phyloP scores from a whole-genome alignment of 306 rosid genomes.

The Pachyrhizus erosus region DNA sequence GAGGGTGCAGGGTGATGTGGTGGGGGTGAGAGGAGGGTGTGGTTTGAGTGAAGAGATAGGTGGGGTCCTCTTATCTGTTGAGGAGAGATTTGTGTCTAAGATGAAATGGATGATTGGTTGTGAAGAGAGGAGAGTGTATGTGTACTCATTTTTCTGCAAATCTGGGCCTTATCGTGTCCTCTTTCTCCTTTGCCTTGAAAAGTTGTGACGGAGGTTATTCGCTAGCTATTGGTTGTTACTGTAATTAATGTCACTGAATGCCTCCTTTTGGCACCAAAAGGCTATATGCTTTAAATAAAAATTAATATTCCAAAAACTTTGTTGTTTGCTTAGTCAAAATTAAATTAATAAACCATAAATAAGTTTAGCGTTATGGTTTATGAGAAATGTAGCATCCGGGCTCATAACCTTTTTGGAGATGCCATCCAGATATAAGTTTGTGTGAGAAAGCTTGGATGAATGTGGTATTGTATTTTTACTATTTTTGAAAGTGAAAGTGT shows the following conservation, averaged over 20 bases:
- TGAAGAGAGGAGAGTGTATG: conserved; percentile 5
- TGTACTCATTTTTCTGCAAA: not conserved
- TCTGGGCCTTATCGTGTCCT: conserved; percentile 49
- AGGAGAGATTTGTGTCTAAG: conserved; percentile 57
- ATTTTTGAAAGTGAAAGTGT: not conserved
- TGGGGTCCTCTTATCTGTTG: conserved; percentile 65
- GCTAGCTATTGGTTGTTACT: not conserved
- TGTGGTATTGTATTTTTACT: not conserved
- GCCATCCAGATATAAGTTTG: not conserved
- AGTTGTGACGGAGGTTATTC: not conserved
- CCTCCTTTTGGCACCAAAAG: not conserved
- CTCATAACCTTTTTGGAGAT: not conserved
- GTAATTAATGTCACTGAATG: conserved; percentile 25
- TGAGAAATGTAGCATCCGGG: not conserved
- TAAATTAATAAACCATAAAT: not conserved
- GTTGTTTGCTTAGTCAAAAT: not conserved
- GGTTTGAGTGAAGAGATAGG: conserved; percentile 32
- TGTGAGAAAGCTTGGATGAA: not conserved
- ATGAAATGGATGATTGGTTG: conserved; percentile 47
- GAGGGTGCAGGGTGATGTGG: conserved; percentile 13
- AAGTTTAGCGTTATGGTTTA: not conserved
- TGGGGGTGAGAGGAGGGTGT: conserved; percentile 20
- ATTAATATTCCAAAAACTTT: not conserved
- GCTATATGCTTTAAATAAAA: not conserved
- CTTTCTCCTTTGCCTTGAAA: not conserved